Evolutionary conservation across 2,329 filamentous ascomycete species (phyloP), one percentile per base, ranked within the genome.

Genomic region (Leptographium radiaticola): DNA sequence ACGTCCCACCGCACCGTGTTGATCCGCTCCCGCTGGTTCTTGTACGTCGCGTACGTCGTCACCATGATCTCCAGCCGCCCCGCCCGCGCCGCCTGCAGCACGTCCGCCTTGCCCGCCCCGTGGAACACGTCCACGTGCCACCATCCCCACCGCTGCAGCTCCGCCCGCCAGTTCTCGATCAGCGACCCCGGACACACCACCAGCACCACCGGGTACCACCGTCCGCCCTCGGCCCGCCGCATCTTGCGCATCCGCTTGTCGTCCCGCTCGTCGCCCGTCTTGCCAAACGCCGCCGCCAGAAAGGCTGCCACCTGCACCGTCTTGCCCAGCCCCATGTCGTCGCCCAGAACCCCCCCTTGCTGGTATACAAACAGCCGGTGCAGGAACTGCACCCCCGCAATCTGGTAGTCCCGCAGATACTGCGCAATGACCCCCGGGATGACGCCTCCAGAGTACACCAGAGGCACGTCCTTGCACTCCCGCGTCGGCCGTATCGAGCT

Each of bases 241-340:
- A 93, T 83, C 65, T 93, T 93, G 40, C 91, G 80, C 86, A 97
- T 90, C 20, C 89, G 77, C 65, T 94, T 94, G 5, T 71, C 73
- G 62, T 98, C 93, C 51, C 89, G 75, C 65, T 90, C 85, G 61
- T 95, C 91, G 1, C 84, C 91, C 1, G 87, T 94, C 70, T 98
- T 98, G 9, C 93, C 93, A 65, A 95, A 98, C 0, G 89, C 90
- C 1, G 83, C 89, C 0, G 89, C 87, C 25, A 98, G 72, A 59
- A 98, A 97, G 0, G 90, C 87, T 55, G 89, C 93, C 31, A 98
- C 88, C 67, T 98, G 93, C 2, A 98, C 88, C 0, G 93, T 98
- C 68, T 98, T 98, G 0, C 93, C 93, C 36, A 98, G 69, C 20
- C 93, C 93, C 93, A 98, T 98, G 63, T 98, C 93, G 64, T 98